These are phyloP conservation scores for Zizania palustris DNA, from an alignment of 202 grass and related monocot species.

Conservation along the genomic window DNA sequence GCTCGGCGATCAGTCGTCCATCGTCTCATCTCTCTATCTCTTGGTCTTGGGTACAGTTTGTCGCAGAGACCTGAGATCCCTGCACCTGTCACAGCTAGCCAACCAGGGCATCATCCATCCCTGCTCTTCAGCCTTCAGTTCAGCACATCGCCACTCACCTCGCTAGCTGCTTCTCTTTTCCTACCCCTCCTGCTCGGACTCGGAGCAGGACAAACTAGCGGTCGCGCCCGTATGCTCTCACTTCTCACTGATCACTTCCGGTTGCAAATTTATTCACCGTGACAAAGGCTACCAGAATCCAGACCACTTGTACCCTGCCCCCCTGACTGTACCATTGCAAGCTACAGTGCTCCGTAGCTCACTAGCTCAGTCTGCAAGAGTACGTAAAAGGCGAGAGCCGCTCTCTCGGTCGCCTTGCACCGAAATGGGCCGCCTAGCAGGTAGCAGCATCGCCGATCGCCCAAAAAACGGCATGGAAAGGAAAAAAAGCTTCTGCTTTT, in stretches of 20 bases:
- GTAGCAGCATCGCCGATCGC: background rate
- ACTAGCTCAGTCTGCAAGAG: background rate
- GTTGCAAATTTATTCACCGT: background rate
- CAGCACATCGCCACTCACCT: background rate
- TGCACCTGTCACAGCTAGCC: slow-evolving; percentile 3
- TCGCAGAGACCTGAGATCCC: slow-evolving; percentile 22
- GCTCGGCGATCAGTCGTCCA: background rate
- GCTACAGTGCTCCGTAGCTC: no score
- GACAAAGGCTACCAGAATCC: background rate
- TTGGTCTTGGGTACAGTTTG: slow-evolving; percentile 43
- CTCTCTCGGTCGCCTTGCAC: background rate
- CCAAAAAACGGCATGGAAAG: background rate
- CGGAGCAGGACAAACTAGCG: slow-evolving; percentile 43
- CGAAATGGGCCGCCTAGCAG: background rate
- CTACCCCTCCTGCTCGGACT: no score
- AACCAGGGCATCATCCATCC: background rate
- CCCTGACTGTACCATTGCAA: no score
- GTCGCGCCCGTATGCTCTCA: slow-evolving; percentile 24
- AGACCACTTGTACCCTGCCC: background rate
- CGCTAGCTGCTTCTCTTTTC: background rate
- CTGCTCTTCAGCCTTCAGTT: background rate
- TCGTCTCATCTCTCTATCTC: background rate
- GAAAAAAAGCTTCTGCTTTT: background rate
- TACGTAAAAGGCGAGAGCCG: background rate
- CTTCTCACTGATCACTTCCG: background rate